Conservation (phyloP, 2,329 filamentous ascomycete species). For the Mariannaea sp. region DNA sequence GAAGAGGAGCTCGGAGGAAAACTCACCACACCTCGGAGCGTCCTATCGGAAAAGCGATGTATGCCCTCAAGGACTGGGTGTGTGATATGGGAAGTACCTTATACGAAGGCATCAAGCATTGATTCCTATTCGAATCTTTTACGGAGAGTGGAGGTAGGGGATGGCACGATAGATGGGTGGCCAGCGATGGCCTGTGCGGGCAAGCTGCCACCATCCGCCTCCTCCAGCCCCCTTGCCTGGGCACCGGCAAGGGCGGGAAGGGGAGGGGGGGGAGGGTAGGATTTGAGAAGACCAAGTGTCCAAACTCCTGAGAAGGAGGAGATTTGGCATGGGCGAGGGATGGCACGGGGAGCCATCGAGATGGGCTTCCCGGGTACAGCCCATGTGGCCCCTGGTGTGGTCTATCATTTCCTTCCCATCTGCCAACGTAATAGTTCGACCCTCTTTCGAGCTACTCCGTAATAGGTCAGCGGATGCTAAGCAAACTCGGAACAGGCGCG, state of each 20-base stretch:
- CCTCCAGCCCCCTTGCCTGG: conserved; percentile 2
- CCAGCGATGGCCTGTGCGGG: conserved; percentile 9
- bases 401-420: conserved; percentile 11
- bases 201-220: conserved; percentile 9
- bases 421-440: background rate
- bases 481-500: background rate
- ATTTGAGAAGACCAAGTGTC: no score
- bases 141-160: conserved; percentile 7
- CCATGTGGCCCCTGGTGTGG: conserved; percentile 4
- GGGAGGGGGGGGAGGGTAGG: conserved; percentile 1
- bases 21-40: no score
- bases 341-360: conserved; percentile 9
- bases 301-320: background rate
- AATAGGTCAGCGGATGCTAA: no score
- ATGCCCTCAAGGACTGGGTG: background rate
- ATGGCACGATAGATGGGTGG: conserved; percentile 12
- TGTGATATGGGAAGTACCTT: no score
- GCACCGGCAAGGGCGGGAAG: conserved; percentile 8
- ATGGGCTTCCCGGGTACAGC: conserved; percentile 3
- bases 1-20: no score
- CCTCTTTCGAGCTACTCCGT: background rate
- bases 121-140: background rate
- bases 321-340: conserved; percentile 1
- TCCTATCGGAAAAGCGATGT: background rate
- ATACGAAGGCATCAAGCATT: background rate